Evolutionary conservation across 2,329 filamentous ascomycete species (phyloP), one percentile per base, ranked within the genome.

Genomic region (Cryphonectria naterciae): DNA sequence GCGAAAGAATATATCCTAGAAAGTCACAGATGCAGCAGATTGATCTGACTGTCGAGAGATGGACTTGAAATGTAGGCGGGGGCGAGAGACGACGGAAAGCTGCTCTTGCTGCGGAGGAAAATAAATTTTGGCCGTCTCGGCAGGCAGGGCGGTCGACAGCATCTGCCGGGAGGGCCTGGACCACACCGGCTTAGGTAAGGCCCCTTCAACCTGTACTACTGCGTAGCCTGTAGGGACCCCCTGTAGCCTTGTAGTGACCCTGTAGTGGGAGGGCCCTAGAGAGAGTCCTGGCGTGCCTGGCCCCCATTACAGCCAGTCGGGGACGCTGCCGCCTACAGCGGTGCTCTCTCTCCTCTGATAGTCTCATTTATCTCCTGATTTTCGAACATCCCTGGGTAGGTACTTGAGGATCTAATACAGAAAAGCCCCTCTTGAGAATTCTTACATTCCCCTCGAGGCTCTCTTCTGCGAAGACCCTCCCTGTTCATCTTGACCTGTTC

Each of bases 111-210:
- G 32, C 58, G 43, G 5, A n/a, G 39, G 46, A 35, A 62, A 62
- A 35, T 58, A 69, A 69, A 69, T 69, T 65, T 62, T 60, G 52
- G 63, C 22, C 39, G 32, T 5, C 17, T 41, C 54, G 68, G 62
- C 68, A 61, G 54, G 65, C 65, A 61, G 25, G 25, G 6, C 65
- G 11, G 58, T 43, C 13, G 32, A 35, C 52, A 22, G 6, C 10
- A 62, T 39, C 35, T 62, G 37, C 32, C 37, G 25, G 28, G 22
- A 11, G 52, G 52, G 52, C 25, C 54, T 58, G 54, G 28, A 58
- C 54, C 54, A 19, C 54, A 32, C 19, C 39, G 35, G 56, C 43
- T 66, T 66, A 66, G 32, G 39, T 66, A 66, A 66, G 63, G 46
- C 46, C 19, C 46, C 22, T 49, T 22, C 6, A n/a, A 4, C 43